These are phyloP conservation scores for Insectozyma bohioensis DNA, from an alignment of 1,139 yeast genomes.

Conservation along the genomic window DNA sequence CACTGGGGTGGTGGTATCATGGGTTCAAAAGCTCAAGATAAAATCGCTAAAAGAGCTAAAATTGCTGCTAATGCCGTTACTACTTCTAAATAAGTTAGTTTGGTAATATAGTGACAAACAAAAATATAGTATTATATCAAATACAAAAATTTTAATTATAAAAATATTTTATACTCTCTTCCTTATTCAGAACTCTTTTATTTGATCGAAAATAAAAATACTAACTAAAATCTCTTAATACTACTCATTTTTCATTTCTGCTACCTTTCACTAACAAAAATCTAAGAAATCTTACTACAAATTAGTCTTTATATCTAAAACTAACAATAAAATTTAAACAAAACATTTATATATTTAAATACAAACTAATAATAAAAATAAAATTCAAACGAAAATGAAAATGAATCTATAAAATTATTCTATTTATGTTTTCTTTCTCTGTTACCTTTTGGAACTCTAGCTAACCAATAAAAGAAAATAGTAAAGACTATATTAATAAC, in stretches of 20 bases:
- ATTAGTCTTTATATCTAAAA: no score
- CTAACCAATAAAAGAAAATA: slow-evolving; percentile 64
- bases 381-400: no score
- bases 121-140: background rate
- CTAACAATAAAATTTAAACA: no score
- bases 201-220: background rate
- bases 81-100: slow-evolving; percentile 5
- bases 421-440: slow-evolving; percentile 9
- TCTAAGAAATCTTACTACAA: no score
- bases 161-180: no score
- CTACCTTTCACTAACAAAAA: no score
- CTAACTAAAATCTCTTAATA: background rate
- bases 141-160: background rate
- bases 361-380: background rate
- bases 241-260: background rate
- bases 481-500: slow-evolving; percentile 53
- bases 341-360: background rate
- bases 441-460: slow-evolving; percentile 66
- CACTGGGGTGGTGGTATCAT: slow-evolving; percentile 99
- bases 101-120: no score
- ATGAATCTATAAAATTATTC: no score
- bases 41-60: slow-evolving; percentile 51
- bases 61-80: slow-evolving; percentile 42
- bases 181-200: no score
- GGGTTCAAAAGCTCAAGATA: slow-evolving; percentile 89